Percentiles rank a stretch among this genome's conserved stretches.
phyloP scores from a whole-genome alignment of 2,329 filamentous ascomycete genomes.

The Pyrenochaeta sp. region DNA sequence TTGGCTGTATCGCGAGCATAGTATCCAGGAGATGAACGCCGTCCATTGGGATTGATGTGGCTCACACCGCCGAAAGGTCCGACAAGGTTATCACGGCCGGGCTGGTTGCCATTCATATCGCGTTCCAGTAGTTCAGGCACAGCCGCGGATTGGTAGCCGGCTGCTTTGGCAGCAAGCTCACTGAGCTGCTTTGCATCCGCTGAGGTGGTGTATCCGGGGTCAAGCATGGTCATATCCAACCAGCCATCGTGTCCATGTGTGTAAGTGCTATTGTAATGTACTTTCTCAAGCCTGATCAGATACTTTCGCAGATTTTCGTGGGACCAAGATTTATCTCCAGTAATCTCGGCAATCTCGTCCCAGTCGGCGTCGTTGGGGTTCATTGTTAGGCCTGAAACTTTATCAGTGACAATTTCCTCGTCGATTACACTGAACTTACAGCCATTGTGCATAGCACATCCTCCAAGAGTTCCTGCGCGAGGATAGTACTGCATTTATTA shows the following conservation, averaged over 20 bases:
- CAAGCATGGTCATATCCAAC: constrained; percentile 36
- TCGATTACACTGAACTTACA: constrained; percentile 41
- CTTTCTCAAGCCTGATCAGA: constrained; percentile 47
- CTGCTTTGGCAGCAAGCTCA: constrained; percentile 20
- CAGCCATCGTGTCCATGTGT: constrained; percentile 30
- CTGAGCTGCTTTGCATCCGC: constrained; percentile 23
- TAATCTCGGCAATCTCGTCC: constrained; percentile 63
- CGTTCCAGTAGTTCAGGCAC: constrained; percentile 18
- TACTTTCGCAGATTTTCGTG: constrained; percentile 65
- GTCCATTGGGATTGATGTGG: constrained; percentile 30
- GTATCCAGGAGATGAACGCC: constrained; percentile 35
- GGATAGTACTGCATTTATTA: constrained; percentile 64
- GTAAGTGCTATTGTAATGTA: constrained; percentile 34
- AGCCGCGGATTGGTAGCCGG: constrained; percentile 18
- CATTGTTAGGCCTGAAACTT: constrained; percentile 45
- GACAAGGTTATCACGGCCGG: constrained; percentile 21
- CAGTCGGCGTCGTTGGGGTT: constrained; percentile 67
- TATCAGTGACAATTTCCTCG: background rate
- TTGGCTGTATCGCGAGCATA: constrained; percentile 59
- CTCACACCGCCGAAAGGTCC: constrained; percentile 37
- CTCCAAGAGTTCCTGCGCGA: constrained; percentile 63
- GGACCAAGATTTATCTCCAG: constrained; percentile 66
- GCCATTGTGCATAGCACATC: constrained; percentile 68
- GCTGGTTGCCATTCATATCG: constrained; percentile 30
- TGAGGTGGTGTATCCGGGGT: constrained; percentile 25